These are phyloP conservation scores for Orbilia blumenaviensis DNA, from an alignment of 2,329 filamentous ascomycete species.

Conservation along the genomic window DNA sequence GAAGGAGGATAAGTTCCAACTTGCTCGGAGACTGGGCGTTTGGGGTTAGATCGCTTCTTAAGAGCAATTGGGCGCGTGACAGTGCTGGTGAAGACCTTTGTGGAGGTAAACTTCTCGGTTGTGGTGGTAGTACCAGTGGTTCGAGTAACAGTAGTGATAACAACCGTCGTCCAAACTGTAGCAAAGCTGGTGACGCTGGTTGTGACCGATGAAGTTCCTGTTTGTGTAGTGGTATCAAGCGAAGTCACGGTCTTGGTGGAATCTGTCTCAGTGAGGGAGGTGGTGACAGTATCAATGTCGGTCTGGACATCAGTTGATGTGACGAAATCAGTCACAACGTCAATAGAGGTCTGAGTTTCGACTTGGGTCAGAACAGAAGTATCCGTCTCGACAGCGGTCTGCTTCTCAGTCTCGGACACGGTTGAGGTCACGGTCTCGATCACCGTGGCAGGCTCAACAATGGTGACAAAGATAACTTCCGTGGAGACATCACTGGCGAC, in stretches of 20 bases:
- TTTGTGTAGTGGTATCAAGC: constrained; percentile 3
- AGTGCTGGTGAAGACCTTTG: not conserved
- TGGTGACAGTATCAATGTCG: constrained; percentile 12
- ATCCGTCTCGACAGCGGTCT: not conserved
- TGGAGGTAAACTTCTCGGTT: constrained; percentile 19
- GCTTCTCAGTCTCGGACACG: not conserved
- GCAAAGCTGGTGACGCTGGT: not conserved
- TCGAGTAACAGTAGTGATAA: constrained; percentile 1
- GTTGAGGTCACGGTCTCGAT: not conserved
- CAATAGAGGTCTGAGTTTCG: not conserved
- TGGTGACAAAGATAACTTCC: not conserved
- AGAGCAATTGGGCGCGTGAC: not conserved
- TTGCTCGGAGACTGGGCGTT: constrained; percentile 1
- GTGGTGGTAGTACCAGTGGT: not conserved
- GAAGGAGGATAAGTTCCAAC: constrained; percentile 26
- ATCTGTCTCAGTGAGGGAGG: not conserved
- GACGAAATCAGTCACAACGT: not conserved
- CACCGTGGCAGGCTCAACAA: constrained; percentile 7
- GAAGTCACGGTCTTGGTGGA: not conserved
- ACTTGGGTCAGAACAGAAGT: constrained; percentile 17
- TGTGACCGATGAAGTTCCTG: not conserved
- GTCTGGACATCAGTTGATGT: not conserved
- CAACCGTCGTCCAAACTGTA: not conserved
- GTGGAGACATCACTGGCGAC: constrained; percentile 12
- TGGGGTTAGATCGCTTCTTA: constrained; percentile 6